A percentile compares a stretch with the other conserved stretches of the same genome.
phyloP scores from a whole-genome alignment of 805 yeast genomes.

The Suhomyces sp. region DNA sequence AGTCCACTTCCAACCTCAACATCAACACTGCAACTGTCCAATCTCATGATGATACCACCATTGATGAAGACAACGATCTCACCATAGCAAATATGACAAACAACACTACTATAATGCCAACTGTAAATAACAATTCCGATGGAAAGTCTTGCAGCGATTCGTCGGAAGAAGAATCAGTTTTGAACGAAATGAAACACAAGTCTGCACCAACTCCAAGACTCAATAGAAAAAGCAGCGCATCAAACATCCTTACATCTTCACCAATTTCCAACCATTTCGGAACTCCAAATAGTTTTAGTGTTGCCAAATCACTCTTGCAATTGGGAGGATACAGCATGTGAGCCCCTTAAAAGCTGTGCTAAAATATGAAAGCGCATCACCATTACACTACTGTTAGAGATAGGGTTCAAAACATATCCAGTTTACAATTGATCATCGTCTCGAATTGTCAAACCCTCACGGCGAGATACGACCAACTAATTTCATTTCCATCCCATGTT shows the following conservation, averaged over 20 bases:
- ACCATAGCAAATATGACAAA: constrained; percentile 18
- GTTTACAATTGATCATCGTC: too few species aligned
- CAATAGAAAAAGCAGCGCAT: constrained; percentile 2
- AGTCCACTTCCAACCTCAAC: constrained; percentile 10
- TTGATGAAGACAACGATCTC: constrained; percentile 22
- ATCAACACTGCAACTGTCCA: constrained; percentile 8
- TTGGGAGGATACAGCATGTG: constrained; percentile 32
- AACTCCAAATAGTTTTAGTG: constrained; percentile 47
- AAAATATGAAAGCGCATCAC: too few species aligned
- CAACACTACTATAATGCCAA: constrained; percentile 3
- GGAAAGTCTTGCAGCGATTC: not conserved
- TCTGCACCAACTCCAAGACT: constrained; percentile 3
- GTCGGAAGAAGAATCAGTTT: not conserved
- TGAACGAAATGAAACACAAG: not conserved
- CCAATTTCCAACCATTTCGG: constrained; percentile 35
- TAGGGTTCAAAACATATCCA: too few species aligned
- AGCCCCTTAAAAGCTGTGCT: not conserved
- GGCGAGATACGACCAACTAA: too few species aligned
- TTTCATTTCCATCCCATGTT: too few species aligned
- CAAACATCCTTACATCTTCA: constrained; percentile 29
- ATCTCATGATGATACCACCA: constrained; percentile 20
- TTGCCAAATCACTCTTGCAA: constrained; percentile 46
- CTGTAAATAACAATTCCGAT: not conserved
- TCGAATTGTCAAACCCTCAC: too few species aligned
- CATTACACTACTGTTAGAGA: too few species aligned